A percentile compares a stretch with the other conserved stretches of the same genome.
Evolutionary conservation across 805 yeast species (phyloP).

Genomic region (Barnettozyma sucrosica): DNA sequence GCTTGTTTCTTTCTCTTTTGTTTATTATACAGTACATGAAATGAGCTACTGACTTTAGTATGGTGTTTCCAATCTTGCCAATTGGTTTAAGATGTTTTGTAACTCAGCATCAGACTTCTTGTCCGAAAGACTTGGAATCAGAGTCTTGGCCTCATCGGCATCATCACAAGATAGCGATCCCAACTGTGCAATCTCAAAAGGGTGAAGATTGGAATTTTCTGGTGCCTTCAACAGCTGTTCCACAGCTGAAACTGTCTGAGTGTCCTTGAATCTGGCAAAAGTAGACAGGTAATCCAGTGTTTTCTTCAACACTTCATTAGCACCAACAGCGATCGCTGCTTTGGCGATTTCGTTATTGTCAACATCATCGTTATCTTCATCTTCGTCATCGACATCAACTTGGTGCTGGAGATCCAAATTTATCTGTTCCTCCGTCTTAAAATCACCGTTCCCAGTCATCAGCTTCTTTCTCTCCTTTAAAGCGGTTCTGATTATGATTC

Average conservation of each 20-base stretch:
- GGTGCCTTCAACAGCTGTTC: slow-evolving; percentile 74
- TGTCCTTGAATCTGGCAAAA: slow-evolving; percentile 87
- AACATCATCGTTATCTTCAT: slow-evolving; percentile 26
- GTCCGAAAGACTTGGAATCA: slow-evolving; percentile 78
- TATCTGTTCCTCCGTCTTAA: slow-evolving; percentile 28
- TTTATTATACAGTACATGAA: not conserved
- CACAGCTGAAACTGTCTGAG: slow-evolving; percentile 89
- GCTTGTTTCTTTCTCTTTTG: not conserved
- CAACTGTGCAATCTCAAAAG: slow-evolving; percentile 87
- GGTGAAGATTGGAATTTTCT: slow-evolving; percentile 77
- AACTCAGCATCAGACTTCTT: slow-evolving; percentile 84
- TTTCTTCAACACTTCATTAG: slow-evolving; percentile 84
- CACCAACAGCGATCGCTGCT: slow-evolving; percentile 60
- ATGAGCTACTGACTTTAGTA: slow-evolving; percentile 19
- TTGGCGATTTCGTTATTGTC: slow-evolving; percentile 31
- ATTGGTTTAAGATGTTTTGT: slow-evolving; percentile 81
- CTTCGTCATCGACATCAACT: slow-evolving; percentile 27
- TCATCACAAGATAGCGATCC: slow-evolving; percentile 93
- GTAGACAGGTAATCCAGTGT: slow-evolving; percentile 80
- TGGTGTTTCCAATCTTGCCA: slow-evolving; percentile 57
- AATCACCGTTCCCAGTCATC: slow-evolving; percentile 38
- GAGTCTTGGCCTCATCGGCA: slow-evolving; percentile 92
- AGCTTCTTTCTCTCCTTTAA: slow-evolving; percentile 64
- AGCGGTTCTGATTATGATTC: slow-evolving; percentile 86
- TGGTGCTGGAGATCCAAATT: slow-evolving; percentile 9